phyloP scores from a whole-genome alignment of 306 rosid species.

The Urtica urens region DNA sequence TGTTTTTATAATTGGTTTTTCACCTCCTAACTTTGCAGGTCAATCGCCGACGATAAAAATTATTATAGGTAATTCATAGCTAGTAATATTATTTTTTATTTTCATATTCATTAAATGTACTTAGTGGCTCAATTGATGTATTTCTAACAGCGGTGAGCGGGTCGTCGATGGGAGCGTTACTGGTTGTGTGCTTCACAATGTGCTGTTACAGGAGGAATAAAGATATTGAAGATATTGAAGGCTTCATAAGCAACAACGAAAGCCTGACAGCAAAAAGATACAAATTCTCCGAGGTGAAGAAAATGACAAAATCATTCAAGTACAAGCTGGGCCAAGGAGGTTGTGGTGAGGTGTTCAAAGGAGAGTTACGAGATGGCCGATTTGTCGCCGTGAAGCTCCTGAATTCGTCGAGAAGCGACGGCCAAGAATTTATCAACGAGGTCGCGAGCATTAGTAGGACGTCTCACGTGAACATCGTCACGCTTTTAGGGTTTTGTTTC shows the following conservation, averaged over 20 bases:
- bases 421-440: conserved; percentile 34
- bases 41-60: background rate
- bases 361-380: conserved; percentile 1
- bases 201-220: background rate
- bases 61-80: background rate
- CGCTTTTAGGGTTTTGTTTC: conserved; percentile 34
- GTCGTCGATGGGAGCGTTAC: too few species aligned
- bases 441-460: conserved; percentile 38
- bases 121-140: too few species aligned
- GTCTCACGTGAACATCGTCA: conserved; percentile 33
- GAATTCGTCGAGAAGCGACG: conserved; percentile 21
- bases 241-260: conserved; percentile 20
- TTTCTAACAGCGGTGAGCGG: too few species aligned
- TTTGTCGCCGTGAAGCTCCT: conserved; percentile 34
- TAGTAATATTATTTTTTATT: background rate
- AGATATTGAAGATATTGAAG: conserved; percentile 19
- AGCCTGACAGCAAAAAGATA: conserved; percentile 18
- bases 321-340: conserved; percentile 41
- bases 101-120: background rate
- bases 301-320: conserved; percentile 31
- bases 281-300: conserved; percentile 22
- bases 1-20: background rate
- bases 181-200: background rate
- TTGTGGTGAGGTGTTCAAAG: conserved; percentile 31
- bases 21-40: background rate